A percentile compares a stretch with the other conserved stretches of the same genome.
These are phyloP conservation scores for Suhomyces maxii DNA, from an alignment of 1,139 yeast genomes.

Conservation along the genomic window DNA sequence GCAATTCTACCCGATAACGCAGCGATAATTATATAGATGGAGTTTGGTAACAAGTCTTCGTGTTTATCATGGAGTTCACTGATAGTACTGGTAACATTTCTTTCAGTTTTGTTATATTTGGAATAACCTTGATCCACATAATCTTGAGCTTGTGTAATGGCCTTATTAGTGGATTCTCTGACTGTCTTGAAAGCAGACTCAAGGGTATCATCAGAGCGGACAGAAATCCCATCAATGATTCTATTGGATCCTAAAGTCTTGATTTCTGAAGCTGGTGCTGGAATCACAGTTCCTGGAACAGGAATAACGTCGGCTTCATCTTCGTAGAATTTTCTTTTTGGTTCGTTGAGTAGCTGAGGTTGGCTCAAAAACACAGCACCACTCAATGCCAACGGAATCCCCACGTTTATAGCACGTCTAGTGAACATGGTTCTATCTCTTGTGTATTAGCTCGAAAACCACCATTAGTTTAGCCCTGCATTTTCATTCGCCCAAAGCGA, in stretches of 20 bases:
- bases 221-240: conserved; percentile 57
- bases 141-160: conserved; percentile 17
- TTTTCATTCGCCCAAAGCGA: conserved; percentile 10
- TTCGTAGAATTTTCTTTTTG: conserved; percentile 58
- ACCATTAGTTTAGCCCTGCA: background rate
- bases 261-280: conserved; percentile 51
- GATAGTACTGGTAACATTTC: conserved; percentile 64
- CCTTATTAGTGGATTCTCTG: conserved; percentile 35
- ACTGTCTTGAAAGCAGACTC: conserved; percentile 50
- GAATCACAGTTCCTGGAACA: conserved; percentile 53
- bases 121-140: conserved; percentile 42
- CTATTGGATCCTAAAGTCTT: conserved; percentile 44
- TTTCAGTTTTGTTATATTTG: conserved; percentile 60
- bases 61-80: conserved; percentile 66
- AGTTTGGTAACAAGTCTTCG: conserved; percentile 78
- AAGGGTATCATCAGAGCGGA: conserved; percentile 51
- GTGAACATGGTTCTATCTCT: conserved; percentile 11
- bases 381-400: conserved; percentile 10
- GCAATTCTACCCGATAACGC: conserved; percentile 76
- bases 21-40: conserved; percentile 72
- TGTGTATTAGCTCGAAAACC: background rate
- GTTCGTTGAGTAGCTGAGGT: conserved; percentile 17
- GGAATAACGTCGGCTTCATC: conserved; percentile 54
- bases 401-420: conserved; percentile 13
- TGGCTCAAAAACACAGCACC: conserved; percentile 1